Conservation (phyloP, 108 stramenopile genomes). For the Cyclostephanos tholiformis region DNA sequence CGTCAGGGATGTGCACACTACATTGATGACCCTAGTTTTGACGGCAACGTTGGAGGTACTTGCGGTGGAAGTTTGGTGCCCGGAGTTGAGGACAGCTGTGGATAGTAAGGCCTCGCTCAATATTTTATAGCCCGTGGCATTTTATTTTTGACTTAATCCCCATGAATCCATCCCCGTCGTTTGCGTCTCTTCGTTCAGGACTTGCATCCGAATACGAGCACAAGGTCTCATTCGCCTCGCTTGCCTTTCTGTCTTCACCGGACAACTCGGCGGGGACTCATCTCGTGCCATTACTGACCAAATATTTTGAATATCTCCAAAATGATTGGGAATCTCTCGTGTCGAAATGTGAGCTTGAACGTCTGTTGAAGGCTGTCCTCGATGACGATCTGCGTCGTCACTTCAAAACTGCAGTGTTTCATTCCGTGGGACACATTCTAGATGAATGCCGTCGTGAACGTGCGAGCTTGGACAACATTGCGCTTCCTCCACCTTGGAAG, state of each 20-base stretch:
- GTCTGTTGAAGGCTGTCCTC: slow-evolving; percentile 59
- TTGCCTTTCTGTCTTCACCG: slow-evolving; percentile 84
- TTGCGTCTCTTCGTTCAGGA: slow-evolving; percentile 11
- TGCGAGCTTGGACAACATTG: slow-evolving; percentile 66
- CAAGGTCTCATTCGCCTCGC: slow-evolving; percentile 79
- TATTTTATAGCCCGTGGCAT: background rate
- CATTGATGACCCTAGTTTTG: slow-evolving; percentile 62
- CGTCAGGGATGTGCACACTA: slow-evolving; percentile 55
- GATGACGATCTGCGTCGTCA: slow-evolving; percentile 62
- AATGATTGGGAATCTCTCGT: slow-evolving; percentile 57
- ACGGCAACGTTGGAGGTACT: slow-evolving; percentile 76
- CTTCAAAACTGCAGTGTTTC: slow-evolving; percentile 81
- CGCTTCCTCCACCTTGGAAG: slow-evolving; percentile 63
- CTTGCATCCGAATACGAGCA: slow-evolving; percentile 81
- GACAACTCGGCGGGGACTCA: slow-evolving; percentile 73
- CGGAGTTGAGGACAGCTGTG: slow-evolving; percentile 60
- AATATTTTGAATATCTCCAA: slow-evolving; percentile 74
- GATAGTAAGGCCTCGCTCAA: slow-evolving; percentile 38
- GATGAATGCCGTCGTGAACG: slow-evolving; percentile 77
- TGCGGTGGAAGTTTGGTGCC: slow-evolving; percentile 70
- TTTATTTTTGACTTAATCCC: background rate
- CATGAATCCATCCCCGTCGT: background rate
- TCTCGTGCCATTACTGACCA: slow-evolving; percentile 65
- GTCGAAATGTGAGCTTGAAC: slow-evolving; percentile 72
- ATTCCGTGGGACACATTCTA: slow-evolving; percentile 80